Base-by-base conservation (phyloP, 2,329 filamentous ascomycete species). In the Nemania sp. region DNA sequence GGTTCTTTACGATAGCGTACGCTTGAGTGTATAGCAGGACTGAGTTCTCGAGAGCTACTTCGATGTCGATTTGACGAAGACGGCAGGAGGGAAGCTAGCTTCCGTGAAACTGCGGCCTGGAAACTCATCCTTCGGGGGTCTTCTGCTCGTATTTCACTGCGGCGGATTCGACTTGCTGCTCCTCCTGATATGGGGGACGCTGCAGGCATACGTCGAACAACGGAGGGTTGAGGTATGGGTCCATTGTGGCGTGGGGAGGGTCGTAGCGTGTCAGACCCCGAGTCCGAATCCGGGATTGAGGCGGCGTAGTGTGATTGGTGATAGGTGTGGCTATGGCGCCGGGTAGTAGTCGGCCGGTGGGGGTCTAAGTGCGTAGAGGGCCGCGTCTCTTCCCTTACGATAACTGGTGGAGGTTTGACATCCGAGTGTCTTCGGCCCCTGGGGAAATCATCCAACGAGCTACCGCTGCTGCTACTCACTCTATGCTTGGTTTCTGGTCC, bases 391-490 rank as follows among this genome's bases (percentile, higher is more conserved):
- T 80, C 74, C 20, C 79, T 73, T n/a, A 63, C 53, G 35, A 64
- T 58, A 11, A 62, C 58, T 2, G 78, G 77, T 0, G 80, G 79
- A 2, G 79, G 79, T 2, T 82, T 82, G 59, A 83, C 82, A 64
- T 87, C 86, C 2, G 85, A 86, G 74, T 85, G 84, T 76, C 86
- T 87, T 63, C 83, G 81, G 45, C 85, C 80, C 45, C 83, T 81
- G 13, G 74, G 77, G n/a, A 80, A 76, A 18, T 81, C 80, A 18
- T 84, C 83, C 0, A 81, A 76, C 6, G 81, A 79, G 32, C 79
- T 79, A 29, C 80, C 78, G 41, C 79, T 79, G 52, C 78, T 79
- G 35, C 38, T 79, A 72, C 64, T 79, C 35, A 74, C 51, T 62
- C 73, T 62, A 61, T 71, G 68, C 63, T 72, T 72, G 38, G 71